phyloP scores from a whole-genome alignment of 495 filamentous ascomycete species.

The Penicillium egyptiacum region DNA sequence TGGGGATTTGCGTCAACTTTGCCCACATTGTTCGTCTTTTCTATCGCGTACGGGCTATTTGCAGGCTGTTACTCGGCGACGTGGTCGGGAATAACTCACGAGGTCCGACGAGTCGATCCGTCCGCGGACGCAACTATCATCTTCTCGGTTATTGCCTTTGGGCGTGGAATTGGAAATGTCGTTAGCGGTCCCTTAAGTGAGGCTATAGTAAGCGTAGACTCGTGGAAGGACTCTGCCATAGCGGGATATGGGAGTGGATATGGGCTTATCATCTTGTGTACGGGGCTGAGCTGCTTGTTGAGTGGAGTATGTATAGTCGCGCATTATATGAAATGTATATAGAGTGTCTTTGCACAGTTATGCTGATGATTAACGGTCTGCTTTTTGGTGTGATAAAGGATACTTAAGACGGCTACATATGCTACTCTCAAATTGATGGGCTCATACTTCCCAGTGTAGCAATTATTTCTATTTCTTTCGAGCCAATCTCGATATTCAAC shows the following conservation, averaged over 20 bases:
- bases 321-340: constrained; percentile 14
- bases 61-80: constrained; percentile 57
- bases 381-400: not conserved
- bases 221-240: constrained; percentile 20
- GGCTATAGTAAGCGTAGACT: constrained; percentile 40
- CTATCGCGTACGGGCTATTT: constrained; percentile 62
- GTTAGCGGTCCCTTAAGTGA: constrained; percentile 59
- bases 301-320: constrained; percentile 34
- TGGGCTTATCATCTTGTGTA: constrained; percentile 43
- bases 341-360: not conserved
- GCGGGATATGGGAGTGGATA: constrained; percentile 43
- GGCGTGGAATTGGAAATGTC: constrained; percentile 61
- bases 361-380: constrained; percentile 4
- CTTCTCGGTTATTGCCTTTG: constrained; percentile 55
- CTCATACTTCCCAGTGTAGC: not conserved
- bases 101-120: constrained; percentile 40
- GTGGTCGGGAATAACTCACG: constrained; percentile 58
- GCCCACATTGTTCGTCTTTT: constrained; percentile 56
- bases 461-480: not conserved
- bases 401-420: not conserved
- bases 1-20: constrained; percentile 61
- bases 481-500: too few relatives aligned
- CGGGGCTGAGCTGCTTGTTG: constrained; percentile 36
- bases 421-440: not conserved
- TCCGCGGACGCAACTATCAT: constrained; percentile 51